Evolutionary conservation across 2,329 filamentous ascomycete genomes (phyloP), one percentile per base, ranked within the genome.

Genomic region (Ramularia endophylla): DNA sequence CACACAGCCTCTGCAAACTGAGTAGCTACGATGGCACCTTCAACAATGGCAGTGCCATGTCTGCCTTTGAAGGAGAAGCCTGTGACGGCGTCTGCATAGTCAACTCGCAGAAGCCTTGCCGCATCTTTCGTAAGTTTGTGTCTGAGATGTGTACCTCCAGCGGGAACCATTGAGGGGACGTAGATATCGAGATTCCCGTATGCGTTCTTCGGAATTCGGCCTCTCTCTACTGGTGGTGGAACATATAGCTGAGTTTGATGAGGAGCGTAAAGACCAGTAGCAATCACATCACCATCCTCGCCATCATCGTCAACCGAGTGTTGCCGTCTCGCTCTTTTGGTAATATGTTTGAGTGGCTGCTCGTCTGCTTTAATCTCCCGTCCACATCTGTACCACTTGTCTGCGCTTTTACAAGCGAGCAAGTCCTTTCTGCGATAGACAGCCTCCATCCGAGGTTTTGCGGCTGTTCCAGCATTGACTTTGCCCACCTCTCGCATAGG

Each of bases 361-460:
- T 95, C 86, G 11, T 83, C 80, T 0, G 78, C 66, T 51, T 80
- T 86, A 6, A 98, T 78, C 49, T 88, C 82, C 18, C 87, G 75
- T 0, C 92, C 92, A 45, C 90, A 66, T 2, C 89, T 80, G 62
- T 92, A 95, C 94, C 92, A 98, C 49, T 85, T 87, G 52, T 94
- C 87, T 3, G 80, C 81, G 47, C 81, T 94, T 47, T 81, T 78
- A 1, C 87, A 87, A 4, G 80, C 57, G 38, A 86, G 80, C 0
- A 98, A 87, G 59, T 97, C 87, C 35, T 73, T 74, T 3, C 92
- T 77, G 17, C 89, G 80, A 60, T 87, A 98, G 0, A 98, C 82
- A 38, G 78, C 77, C 60, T 95, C 89, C 47, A 90, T 67, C 31
- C 71, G 68, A 8, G 58, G 55, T 56, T 48, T 76, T 65, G 59